Conservation (phyloP, 2,329 filamentous ascomycete species). For the Dactylonectria macrodidyma region DNA sequence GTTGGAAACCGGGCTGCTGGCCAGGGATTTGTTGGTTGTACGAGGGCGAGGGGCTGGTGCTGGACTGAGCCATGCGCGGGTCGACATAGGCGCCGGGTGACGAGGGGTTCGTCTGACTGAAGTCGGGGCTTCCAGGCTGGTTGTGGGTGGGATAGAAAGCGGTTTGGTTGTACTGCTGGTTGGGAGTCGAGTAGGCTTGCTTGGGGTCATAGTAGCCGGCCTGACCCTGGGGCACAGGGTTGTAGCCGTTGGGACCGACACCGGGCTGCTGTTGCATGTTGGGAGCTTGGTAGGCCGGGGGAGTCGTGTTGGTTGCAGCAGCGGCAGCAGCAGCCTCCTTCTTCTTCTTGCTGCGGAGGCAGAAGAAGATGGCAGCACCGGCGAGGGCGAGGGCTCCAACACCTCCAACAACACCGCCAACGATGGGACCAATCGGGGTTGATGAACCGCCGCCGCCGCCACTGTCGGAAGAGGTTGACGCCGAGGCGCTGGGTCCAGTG, state of each 20-base stretch:
- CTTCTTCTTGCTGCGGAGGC: conserved; percentile 50
- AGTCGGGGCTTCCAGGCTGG: conserved; percentile 27
- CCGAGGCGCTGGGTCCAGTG: background rate
- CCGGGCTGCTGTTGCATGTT: conserved; percentile 38
- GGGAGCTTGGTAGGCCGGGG: conserved; percentile 28
- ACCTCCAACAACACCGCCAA: conserved; percentile 57
- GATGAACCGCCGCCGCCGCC: conserved; percentile 13
- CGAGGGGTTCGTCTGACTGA: conserved; percentile 28
- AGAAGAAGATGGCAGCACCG: conserved; percentile 49
- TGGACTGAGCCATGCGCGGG: conserved; percentile 36
- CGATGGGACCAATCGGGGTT: conserved; percentile 55
- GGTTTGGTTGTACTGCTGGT: conserved; percentile 40
- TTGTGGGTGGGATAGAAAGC: conserved; percentile 36
- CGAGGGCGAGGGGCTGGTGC: conserved; percentile 39
- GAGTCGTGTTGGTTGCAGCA: conserved; percentile 23
- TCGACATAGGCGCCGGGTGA: conserved; percentile 35
- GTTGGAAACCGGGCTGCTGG: conserved; percentile 43
- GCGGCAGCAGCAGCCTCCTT: conserved; percentile 32
- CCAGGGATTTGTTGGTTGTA: conserved; percentile 37
- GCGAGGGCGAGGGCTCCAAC: conserved; percentile 52
- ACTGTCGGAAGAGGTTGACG: background rate
- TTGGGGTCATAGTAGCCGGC: conserved; percentile 49
- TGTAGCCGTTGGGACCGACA: conserved; percentile 31
- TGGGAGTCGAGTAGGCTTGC: conserved; percentile 42
- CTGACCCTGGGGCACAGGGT: conserved; percentile 30